Evolutionary conservation across 257 asterid genomes (phyloP), one percentile per base, ranked within the genome.

Genomic region (Fraxinus pennsylvanica): DNA sequence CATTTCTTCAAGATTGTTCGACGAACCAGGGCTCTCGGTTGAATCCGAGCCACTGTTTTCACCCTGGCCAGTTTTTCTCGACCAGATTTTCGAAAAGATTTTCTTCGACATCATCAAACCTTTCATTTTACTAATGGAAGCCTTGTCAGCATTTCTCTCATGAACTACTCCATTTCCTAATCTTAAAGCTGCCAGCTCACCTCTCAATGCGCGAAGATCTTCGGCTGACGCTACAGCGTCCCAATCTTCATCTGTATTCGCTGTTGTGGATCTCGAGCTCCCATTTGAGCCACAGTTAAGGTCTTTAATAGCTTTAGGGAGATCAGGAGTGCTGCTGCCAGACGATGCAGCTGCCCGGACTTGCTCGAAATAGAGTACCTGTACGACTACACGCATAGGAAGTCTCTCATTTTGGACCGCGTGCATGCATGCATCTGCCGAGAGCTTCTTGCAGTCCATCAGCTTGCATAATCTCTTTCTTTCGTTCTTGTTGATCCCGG

Each of bases 381-480:
- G 97, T 3, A 92, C 91, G 1, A 92, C 94, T 0, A 92, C 92
- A 8, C 96, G 90, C 19, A 90, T 25, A 4, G 97, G 97, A 71
- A 92, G 93, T 50, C 96, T 78, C 89, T 92, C 97, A 21, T 92
- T 92, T 74, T 90, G 97, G 33, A 86, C 90, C 0, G 97, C 96
- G 9, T 90, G 97, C 92, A 85, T 86, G 82, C 94, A 90, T 4
- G 92, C 91, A 27, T 86, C 94, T 0, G 85, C 89, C 0, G 96
- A 92, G 54, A 92, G 92, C 78, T 92, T 92, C 84, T 92, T 90
- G 86, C 96, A 89, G 89, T 92, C 96, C 87, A 92, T 87, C 38
- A 90, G 81, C 81, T 84, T 81, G 81, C 97, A 90, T 69, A 92
- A 87, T 66, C 76, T 81, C 84, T 90, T 92, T 86, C 90, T 84